Evolutionary conservation across 768 basidiomycete genomes (phyloP), one percentile per base, ranked within the genome.

Genomic region (Auricularia heimuer): DNA sequence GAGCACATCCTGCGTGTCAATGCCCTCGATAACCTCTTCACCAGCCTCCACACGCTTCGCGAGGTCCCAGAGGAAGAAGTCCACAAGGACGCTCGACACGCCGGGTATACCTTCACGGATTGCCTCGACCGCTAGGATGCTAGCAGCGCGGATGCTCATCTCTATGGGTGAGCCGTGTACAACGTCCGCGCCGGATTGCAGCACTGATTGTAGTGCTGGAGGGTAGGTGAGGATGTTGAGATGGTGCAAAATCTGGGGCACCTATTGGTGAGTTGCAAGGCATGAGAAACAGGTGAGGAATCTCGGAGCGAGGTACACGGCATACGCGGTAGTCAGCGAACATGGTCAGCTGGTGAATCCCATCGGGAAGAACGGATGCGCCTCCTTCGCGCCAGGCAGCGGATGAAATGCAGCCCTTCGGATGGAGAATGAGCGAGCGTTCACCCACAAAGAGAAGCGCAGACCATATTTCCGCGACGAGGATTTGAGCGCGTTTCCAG

Each of bases 401-500:
- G 91, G 91, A 73, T 88, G 90, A 78, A 94, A 94, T 2, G 93
- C 92, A 1, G 94, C 93, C 93, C 75, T 75, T n/a, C 24, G 24
- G 39, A 44, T 11, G 56, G n/a, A 47, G n/a, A n/a, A n/a, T 42
- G 12, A 62, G n/a, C 12, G 21, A 21, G 37, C n/a, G 34, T 35
- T 56, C 16, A 7, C n/a, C 14, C 34, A 16, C 24, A 24, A 24
- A 24, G 24, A 54, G 39, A 12, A 14, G 34, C 37, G n/a, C 37
- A n/a, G 62, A 73, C 73, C 92, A 94, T 0, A 85, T 86, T 72
- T 96, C 93, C 0, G 93, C 93, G 37, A 94, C 88, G 45, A 95
- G 81, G 65, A 96, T 96, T 68, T 96, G 93, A 1, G 92, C 87
- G 39, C 93, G 86, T 73, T 96, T 96, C 90, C 92, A 94, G 64